These are phyloP conservation scores for Starmerella geochares DNA, from an alignment of 805 yeast genomes.

Conservation along the genomic window DNA sequence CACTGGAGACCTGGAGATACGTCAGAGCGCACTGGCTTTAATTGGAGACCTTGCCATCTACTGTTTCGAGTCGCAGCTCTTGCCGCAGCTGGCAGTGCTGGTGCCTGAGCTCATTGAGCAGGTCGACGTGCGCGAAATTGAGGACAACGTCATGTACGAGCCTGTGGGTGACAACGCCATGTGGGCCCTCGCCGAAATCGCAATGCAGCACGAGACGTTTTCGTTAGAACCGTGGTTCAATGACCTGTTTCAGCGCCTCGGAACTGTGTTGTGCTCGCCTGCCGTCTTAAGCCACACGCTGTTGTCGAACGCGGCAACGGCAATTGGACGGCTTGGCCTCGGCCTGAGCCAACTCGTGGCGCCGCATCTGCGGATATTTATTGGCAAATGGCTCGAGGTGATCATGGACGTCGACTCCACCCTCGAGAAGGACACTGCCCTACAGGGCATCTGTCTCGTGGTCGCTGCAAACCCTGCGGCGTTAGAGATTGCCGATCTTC, in stretches of 20 bases:
- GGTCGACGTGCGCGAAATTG: conserved; percentile 35
- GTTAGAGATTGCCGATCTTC: conserved; percentile 37
- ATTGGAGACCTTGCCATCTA: conserved; percentile 78
- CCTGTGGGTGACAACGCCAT: conserved; percentile 80
- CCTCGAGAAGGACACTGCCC: conserved; percentile 80
- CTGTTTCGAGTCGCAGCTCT: conserved; percentile 35
- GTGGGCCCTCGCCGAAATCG: conserved; percentile 87
- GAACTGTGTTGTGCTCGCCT: conserved; percentile 50
- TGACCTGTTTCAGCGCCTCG: conserved; percentile 46
- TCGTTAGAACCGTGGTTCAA: conserved; percentile 42
- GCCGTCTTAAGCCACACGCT: conserved; percentile 43
- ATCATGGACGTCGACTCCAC: conserved; percentile 57
- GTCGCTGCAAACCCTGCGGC: conserved; percentile 59
- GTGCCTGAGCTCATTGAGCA: conserved; percentile 45
- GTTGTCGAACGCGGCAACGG: conserved; percentile 77
- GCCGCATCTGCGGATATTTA: conserved; percentile 47
- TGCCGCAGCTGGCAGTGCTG: conserved; percentile 30
- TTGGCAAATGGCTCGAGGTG: conserved; percentile 59
- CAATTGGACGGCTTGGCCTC: conserved; percentile 77
- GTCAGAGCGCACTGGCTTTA: conserved; percentile 84
- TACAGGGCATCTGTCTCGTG: conserved; percentile 68
- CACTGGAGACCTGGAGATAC: conserved; percentile 67
- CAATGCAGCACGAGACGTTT: conserved; percentile 41
- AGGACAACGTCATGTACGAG: conserved; percentile 44
- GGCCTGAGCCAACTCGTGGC: conserved; percentile 50